Conservation (phyloP, 2,329 filamentous ascomycete genomes). For the Exophiala sp. region DNA sequence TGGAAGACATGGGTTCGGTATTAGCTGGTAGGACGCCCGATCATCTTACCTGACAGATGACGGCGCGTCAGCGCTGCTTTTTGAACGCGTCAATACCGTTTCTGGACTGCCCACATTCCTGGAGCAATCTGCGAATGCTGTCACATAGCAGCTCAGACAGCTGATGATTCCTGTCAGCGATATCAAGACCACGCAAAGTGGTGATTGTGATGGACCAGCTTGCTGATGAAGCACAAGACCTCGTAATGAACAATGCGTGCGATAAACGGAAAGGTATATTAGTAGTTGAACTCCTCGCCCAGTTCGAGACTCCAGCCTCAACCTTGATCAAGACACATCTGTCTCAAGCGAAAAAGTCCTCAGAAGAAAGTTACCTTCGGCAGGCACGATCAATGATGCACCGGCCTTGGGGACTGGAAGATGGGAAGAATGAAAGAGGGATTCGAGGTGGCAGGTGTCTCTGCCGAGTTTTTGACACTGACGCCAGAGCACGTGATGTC, state of each 20-base stretch:
- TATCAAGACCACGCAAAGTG: background rate
- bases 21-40: background rate
- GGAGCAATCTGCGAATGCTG: slow-evolving; percentile 1
- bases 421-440: background rate
- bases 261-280: background rate
- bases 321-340: background rate
- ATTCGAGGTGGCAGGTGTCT: background rate
- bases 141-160: background rate
- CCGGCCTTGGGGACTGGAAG: background rate
- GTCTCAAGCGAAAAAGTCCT: background rate
- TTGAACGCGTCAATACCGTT: background rate
- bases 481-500: background rate
- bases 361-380: too few species aligned
- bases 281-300: background rate
- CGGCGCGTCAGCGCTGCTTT: background rate
- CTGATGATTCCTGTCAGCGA: slow-evolving; percentile 3
- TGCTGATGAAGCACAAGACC: background rate
- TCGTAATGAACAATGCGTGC: background rate
- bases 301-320: background rate
- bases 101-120: background rate
- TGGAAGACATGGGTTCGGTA: background rate
- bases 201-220: background rate
- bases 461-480: background rate
- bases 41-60: slow-evolving; percentile 2
- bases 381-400: background rate